Evolutionary conservation across 805 yeast genomes (phyloP).

Genomic region (Komagataella pastoris): DNA sequence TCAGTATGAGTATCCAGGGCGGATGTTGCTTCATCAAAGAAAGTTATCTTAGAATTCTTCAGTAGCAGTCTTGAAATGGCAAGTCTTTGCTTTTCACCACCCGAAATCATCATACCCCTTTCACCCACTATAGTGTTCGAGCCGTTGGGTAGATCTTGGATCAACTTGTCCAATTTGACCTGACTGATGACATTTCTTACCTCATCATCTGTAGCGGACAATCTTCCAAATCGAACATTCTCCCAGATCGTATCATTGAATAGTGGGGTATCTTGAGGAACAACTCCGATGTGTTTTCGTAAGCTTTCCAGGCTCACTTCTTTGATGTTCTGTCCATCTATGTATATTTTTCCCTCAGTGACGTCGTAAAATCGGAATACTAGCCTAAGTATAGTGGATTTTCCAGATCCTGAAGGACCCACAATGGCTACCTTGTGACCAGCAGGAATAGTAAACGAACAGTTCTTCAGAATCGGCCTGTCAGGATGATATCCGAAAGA

Average conservation of each 20-base stretch:
- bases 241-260: slow-evolving; percentile 85
- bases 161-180: slow-evolving; percentile 55
- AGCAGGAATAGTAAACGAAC: slow-evolving; percentile 76
- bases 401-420: slow-evolving; percentile 95
- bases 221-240: slow-evolving; percentile 76
- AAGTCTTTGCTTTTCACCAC: slow-evolving; percentile 95
- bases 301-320: slow-evolving; percentile 65
- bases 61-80: slow-evolving; percentile 88
- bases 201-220: slow-evolving; percentile 62
- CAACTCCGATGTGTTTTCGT: slow-evolving; percentile 72
- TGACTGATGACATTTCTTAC: slow-evolving; percentile 47
- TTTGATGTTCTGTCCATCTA: slow-evolving; percentile 83
- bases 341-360: slow-evolving; percentile 56
- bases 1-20: slow-evolving; percentile 97
- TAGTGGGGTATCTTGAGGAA: slow-evolving; percentile 94
- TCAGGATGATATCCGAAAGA: slow-evolving; percentile 87
- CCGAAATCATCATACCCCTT: slow-evolving; percentile 97
- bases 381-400: slow-evolving; percentile 74
- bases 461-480: slow-evolving; percentile 72
- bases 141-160: slow-evolving; percentile 72
- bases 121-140: slow-evolving; percentile 85
- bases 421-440: slow-evolving; percentile 90
- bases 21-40: slow-evolving; percentile 94
- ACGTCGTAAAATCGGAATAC: slow-evolving; percentile 88
- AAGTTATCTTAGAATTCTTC: slow-evolving; percentile 79